Evolutionary conservation across 352 stramenopile species (phyloP).

Genomic region (Phytophthora niederhauseri): DNA sequence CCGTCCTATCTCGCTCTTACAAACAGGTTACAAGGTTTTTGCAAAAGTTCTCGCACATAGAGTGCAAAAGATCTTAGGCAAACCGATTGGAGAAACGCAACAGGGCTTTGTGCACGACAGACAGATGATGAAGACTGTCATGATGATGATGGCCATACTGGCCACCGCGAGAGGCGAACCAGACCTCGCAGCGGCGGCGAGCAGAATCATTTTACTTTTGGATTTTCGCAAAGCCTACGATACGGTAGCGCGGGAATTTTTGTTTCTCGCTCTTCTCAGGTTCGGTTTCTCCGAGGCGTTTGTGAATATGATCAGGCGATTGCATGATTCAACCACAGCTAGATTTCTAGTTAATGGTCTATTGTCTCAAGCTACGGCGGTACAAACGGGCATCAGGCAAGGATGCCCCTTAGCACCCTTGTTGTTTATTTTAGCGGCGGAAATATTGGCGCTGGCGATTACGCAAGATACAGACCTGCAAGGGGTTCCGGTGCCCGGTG

Average conservation of each 20-base stretch:
- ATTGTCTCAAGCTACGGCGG: neutral
- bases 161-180: neutral
- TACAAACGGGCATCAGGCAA: neutral
- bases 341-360: neutral
- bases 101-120: neutral
- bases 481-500: neutral
- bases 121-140: slow-evolving; percentile 1
- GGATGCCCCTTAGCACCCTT: neutral
- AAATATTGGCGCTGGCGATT: neutral
- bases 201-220: neutral
- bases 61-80: neutral
- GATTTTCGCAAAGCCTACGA: neutral
- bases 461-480: neutral
- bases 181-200: neutral
- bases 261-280: neutral
- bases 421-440: neutral
- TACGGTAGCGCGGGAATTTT: neutral
- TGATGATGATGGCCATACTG: slow-evolving; percentile 2
- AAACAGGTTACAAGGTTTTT: neutral
- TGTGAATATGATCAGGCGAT: neutral
- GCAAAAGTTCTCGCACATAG: neutral
- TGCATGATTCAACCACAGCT: neutral
- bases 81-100: neutral
- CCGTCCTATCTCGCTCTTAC: neutral
- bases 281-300: neutral